A percentile compares a stretch with the other conserved stretches of the same genome.
Evolutionary conservation across 768 basidiomycete genomes (phyloP).

Genomic region (Tylopilus plumbeoviolaceoides): DNA sequence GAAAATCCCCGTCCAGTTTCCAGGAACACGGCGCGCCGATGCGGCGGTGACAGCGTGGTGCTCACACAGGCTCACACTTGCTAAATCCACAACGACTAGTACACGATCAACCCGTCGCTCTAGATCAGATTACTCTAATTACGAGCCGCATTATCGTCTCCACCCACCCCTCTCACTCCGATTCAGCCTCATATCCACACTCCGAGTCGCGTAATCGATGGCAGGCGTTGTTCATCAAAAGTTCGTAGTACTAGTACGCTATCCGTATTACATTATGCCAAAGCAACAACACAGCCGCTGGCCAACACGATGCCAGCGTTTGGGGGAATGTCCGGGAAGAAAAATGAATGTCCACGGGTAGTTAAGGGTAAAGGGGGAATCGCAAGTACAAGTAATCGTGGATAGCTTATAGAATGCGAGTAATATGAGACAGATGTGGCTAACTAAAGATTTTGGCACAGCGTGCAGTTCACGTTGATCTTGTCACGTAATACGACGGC

Average conservation of each 20-base stretch:
- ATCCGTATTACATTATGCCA: slow-evolving; percentile 22
- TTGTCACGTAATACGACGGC: slow-evolving; percentile 59
- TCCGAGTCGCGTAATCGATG: too few relatives aligned
- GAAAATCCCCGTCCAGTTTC: slow-evolving; percentile 11
- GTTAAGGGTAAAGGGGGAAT: not conserved
- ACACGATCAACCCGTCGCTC: too few relatives aligned
- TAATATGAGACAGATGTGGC: slow-evolving; percentile 31
- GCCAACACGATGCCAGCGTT: slow-evolving; percentile 9
- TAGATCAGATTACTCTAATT: too few relatives aligned
- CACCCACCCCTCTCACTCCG: too few relatives aligned
- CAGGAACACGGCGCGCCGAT: slow-evolving; percentile 24
- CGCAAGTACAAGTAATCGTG: slow-evolving; percentile 27
- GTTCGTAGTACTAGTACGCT: slow-evolving; percentile 23
- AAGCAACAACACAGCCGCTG: slow-evolving; percentile 7
- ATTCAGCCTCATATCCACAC: too few relatives aligned
- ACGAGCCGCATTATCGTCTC: too few relatives aligned
- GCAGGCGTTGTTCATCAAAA: slow-evolving; percentile 9
- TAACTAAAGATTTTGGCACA: slow-evolving; percentile 64
- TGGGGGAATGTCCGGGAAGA: slow-evolving; percentile 8
- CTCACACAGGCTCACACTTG: too few relatives aligned
- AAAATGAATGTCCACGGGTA: slow-evolving; percentile 10
- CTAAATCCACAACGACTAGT: too few relatives aligned
- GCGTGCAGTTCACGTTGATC: slow-evolving; percentile 57
- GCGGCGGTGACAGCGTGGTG: too few relatives aligned
- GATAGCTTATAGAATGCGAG: slow-evolving; percentile 28